A percentile compares a stretch with the other conserved stretches of the same genome.
Conservation (phyloP, 139 green algal genomes). For the Picochlorum costavermella region DNA sequence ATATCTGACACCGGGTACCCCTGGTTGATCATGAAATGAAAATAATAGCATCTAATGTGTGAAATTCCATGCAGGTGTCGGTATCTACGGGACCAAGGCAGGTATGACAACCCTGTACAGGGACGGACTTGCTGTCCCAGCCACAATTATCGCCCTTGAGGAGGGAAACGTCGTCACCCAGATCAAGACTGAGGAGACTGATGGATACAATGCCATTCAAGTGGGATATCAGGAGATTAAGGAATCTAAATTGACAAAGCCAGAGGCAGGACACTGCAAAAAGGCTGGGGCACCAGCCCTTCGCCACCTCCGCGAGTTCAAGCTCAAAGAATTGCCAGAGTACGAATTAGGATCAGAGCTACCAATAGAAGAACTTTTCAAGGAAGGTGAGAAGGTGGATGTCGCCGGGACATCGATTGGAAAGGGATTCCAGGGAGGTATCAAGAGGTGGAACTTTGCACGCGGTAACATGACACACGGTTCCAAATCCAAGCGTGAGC, state of each 20-base stretch:
- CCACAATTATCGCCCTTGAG: slow-evolving; percentile 87
- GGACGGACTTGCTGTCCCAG: slow-evolving; percentile 71
- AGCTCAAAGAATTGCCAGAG: slow-evolving; percentile 50
- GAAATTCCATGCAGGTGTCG: slow-evolving; percentile 4
- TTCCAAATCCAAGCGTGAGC: slow-evolving; percentile 91
- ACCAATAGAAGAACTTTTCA: slow-evolving; percentile 78
- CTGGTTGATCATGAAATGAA: not conserved
- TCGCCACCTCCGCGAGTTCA: slow-evolving; percentile 85
- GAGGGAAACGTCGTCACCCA: slow-evolving; percentile 87
- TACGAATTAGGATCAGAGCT: slow-evolving; percentile 79
- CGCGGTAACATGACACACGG: slow-evolving; percentile 95
- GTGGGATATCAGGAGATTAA: slow-evolving; percentile 65
- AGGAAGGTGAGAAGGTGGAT: slow-evolving; percentile 86
- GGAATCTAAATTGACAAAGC: slow-evolving; percentile 82
- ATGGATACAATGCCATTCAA: slow-evolving; percentile 92
- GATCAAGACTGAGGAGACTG: slow-evolving; percentile 84
- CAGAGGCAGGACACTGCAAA: slow-evolving; percentile 84
- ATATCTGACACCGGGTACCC: not conserved
- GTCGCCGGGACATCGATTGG: slow-evolving; percentile 82
- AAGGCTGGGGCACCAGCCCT: slow-evolving; percentile 75
- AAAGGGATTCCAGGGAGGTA: slow-evolving; percentile 88
- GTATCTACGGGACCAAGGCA: slow-evolving; percentile 81
- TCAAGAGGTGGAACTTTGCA: slow-evolving; percentile 92
- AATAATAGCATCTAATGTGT: not conserved
- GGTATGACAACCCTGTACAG: slow-evolving; percentile 85